Percentiles rank a stretch among this genome's conserved stretches.
phyloP scores from a whole-genome alignment of 2,329 filamentous ascomycete species.

The Fusarium oligoseptatum region DNA sequence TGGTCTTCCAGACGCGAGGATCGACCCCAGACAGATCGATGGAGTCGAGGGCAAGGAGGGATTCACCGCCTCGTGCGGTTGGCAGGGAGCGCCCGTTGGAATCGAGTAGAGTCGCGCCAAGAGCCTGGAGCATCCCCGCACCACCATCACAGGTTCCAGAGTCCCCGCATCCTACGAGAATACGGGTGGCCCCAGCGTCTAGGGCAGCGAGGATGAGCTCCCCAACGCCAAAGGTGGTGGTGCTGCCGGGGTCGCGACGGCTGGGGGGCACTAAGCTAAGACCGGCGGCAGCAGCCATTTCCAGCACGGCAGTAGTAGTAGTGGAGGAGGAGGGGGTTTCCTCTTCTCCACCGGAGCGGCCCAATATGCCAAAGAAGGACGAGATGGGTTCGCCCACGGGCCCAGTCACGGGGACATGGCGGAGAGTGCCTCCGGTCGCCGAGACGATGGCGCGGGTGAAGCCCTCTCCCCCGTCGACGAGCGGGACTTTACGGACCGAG shows the following conservation, averaged over 20 bases:
- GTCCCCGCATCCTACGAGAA: slow-evolving; percentile 66
- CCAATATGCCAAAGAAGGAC: slow-evolving; percentile 62
- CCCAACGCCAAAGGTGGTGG: slow-evolving; percentile 66
- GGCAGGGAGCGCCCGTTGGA: slow-evolving; percentile 53
- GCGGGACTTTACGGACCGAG: slow-evolving; percentile 60
- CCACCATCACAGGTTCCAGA: slow-evolving; percentile 68
- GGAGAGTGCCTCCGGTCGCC: slow-evolving; percentile 57
- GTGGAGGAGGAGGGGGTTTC: too few relatives aligned
- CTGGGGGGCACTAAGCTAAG: slow-evolving; percentile 61
- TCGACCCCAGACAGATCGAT: slow-evolving; percentile 58
- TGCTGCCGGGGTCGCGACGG: slow-evolving; percentile 60
- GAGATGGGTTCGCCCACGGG: slow-evolving; percentile 57
- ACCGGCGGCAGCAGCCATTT: slow-evolving; percentile 67
- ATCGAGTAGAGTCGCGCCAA: slow-evolving; percentile 61
- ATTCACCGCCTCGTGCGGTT: slow-evolving; percentile 56
- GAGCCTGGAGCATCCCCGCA: slow-evolving; percentile 66
- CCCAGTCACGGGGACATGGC: slow-evolving; percentile 56
- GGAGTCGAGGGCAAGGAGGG: slow-evolving; percentile 52
- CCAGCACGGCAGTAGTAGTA: slow-evolving; percentile 57
- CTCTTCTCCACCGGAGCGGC: slow-evolving; percentile 30
- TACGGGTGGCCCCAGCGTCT: slow-evolving; percentile 58
- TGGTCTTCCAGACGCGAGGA: slow-evolving; percentile 33
- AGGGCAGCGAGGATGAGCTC: slow-evolving; percentile 61
- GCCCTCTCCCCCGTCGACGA: slow-evolving; percentile 67
- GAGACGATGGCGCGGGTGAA: slow-evolving; percentile 62